Evolutionary conservation across 176 grass and related monocot genomes (phyloP).

Genomic region (Cymbopogon citratus): DNA sequence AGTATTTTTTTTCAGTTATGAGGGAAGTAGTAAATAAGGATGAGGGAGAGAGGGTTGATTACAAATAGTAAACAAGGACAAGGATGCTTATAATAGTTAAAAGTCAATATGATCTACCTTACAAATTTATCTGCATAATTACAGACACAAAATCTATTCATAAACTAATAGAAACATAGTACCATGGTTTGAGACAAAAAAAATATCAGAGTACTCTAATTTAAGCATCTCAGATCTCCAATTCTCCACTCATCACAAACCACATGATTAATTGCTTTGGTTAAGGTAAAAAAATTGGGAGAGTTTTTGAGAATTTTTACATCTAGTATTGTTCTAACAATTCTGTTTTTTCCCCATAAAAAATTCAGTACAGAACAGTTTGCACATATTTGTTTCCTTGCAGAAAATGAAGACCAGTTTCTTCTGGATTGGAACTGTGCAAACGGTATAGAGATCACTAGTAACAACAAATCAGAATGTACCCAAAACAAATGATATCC

Average conservation of each 20-base stretch:
- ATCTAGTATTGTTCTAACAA: not conserved
- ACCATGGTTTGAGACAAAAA: constrained; percentile 4
- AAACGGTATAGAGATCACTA: not conserved
- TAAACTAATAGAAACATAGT: not conserved
- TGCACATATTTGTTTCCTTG: not conserved
- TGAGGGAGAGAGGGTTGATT: not conserved
- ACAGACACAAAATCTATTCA: not conserved
- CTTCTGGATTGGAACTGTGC: not conserved
- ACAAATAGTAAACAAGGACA: not conserved
- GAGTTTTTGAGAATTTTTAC: not conserved
- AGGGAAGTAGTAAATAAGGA: too few relatives aligned
- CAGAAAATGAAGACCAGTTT: not conserved
- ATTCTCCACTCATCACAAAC: not conserved
- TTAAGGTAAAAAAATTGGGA: not conserved
- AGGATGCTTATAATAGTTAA: not conserved
- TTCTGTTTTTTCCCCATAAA: not conserved
- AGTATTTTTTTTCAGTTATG: not conserved
- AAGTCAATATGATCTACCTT: not conserved
- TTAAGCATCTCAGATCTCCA: constrained; percentile 6
- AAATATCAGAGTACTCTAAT: not conserved
- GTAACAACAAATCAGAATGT: not conserved
- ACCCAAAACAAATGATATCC: not conserved
- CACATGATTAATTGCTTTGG: not conserved
- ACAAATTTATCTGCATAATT: not conserved
- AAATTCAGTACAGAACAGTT: not conserved